Conservation (phyloP, 176 grass and related monocot genomes). For the Cocos nucifera region DNA sequence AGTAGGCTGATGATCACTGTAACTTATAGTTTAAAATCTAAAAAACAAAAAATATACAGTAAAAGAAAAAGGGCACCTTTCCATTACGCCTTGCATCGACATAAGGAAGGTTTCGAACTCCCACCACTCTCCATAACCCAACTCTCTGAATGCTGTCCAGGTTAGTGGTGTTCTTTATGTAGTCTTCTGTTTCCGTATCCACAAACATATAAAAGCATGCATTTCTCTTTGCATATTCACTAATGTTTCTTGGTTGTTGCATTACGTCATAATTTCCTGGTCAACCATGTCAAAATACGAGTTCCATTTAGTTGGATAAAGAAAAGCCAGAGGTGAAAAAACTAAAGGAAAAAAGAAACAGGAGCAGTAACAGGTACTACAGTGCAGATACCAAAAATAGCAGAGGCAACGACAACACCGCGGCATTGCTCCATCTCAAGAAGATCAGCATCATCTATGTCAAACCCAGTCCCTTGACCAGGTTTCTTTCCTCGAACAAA, state of each 20-base stretch:
- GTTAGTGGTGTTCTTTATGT: slow-evolving; percentile 17
- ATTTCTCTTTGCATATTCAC: slow-evolving; percentile 29
- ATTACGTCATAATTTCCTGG: slow-evolving; percentile 30
- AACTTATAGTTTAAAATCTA: no score
- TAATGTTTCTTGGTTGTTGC: slow-evolving; percentile 26
- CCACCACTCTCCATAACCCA: slow-evolving; percentile 21
- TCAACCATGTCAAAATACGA: neutral
- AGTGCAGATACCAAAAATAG: slow-evolving; percentile 81
- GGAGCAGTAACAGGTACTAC: no score
- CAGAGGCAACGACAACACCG: slow-evolving; percentile 73
- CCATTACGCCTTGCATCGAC: slow-evolving; percentile 19
- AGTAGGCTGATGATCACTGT: no score
- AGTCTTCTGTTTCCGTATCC: slow-evolving; percentile 23
- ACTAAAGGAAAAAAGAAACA: no score
- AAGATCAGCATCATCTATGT: slow-evolving; percentile 86
- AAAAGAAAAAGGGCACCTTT: slow-evolving; percentile 6
- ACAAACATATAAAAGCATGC: slow-evolving; percentile 29
- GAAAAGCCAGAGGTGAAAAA: no score
- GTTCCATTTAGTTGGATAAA: no score
- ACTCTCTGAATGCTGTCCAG: slow-evolving; percentile 4
- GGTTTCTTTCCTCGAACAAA: slow-evolving; percentile 85
- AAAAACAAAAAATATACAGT: no score
- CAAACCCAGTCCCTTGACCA: slow-evolving; percentile 73
- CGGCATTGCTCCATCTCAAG: slow-evolving; percentile 73
- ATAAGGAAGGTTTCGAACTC: slow-evolving; percentile 23